These are phyloP conservation scores for Aspergillus versicolor DNA, from an alignment of 2,329 filamentous ascomycete species.

Conservation along the genomic window DNA sequence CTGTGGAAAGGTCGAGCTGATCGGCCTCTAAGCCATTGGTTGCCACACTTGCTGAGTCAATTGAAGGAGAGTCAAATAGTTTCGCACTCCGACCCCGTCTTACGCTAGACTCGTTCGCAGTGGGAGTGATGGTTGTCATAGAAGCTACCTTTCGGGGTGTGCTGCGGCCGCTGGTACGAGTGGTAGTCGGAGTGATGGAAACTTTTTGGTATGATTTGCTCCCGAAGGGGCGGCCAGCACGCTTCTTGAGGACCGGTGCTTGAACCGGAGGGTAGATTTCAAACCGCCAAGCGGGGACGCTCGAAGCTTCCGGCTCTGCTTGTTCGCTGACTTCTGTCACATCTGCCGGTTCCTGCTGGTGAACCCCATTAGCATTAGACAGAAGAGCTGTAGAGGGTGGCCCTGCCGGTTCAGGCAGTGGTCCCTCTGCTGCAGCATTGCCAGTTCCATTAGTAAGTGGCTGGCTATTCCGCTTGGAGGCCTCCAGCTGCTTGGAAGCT, in stretches of 20 bases:
- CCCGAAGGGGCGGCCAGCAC: conserved; percentile 39
- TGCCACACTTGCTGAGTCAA: conserved; percentile 23
- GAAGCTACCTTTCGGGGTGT: conserved; percentile 36
- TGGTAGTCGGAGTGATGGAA: conserved; percentile 32
- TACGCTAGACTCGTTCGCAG: conserved; percentile 25
- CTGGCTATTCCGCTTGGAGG: conserved; percentile 15
- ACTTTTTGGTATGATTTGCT: conserved; percentile 28
- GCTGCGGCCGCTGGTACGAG: conserved; percentile 35
- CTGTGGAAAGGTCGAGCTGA: conserved; percentile 11
- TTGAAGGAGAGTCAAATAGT: conserved; percentile 29
- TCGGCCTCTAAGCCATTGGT: conserved; percentile 26
- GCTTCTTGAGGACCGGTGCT: conserved; percentile 34
- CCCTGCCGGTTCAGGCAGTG: conserved; percentile 29
- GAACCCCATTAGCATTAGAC: conserved; percentile 29
- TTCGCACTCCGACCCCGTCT: conserved; percentile 40
- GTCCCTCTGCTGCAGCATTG: conserved; percentile 12
- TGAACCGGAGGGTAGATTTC: conserved; percentile 45
- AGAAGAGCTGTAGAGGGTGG: conserved; percentile 36
- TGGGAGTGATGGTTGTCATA: conserved; percentile 31
- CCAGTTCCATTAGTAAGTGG: conserved; percentile 17
- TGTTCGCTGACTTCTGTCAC: conserved; percentile 14
- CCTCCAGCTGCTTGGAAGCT: conserved; percentile 10
- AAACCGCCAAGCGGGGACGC: conserved; percentile 43
- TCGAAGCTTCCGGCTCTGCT: conserved; percentile 29
- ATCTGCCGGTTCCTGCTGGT: conserved; percentile 19